Evolutionary conservation across 1,139 yeast species (phyloP).

Genomic region (Nematodospora anomalae): DNA sequence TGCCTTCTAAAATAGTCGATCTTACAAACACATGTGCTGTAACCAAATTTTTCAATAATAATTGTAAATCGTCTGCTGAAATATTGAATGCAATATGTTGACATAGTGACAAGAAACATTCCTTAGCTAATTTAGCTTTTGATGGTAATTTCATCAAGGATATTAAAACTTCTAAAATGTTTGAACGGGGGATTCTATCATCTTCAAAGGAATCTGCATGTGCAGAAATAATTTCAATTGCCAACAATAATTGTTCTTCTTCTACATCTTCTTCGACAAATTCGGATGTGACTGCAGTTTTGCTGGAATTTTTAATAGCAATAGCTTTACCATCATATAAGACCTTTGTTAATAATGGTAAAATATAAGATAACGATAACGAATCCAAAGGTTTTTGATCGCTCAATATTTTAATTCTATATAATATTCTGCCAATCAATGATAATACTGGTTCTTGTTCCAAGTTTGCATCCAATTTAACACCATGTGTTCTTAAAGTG

Average conservation of each 20-base stretch:
- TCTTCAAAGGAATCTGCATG: conserved; percentile 77
- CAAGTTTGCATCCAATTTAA: conserved; percentile 42
- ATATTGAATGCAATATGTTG: conserved; percentile 70
- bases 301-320: conserved; percentile 52
- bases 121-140: conserved; percentile 79
- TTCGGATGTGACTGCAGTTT: conserved; percentile 53
- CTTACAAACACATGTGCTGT: conserved; percentile 73
- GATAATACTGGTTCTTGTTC: conserved; percentile 54
- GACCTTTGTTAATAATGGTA: conserved; percentile 70
- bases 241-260: conserved; percentile 81
- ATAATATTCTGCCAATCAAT: conserved; percentile 64
- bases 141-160: conserved; percentile 71
- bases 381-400: conserved; percentile 74
- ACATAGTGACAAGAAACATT: conserved; percentile 72
- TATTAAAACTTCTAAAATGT: conserved; percentile 61
- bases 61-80: conserved; percentile 53
- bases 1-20: conserved; percentile 72
- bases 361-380: conserved; percentile 65
- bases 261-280: conserved; percentile 78
- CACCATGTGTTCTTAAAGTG: conserved; percentile 53
- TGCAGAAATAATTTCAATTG: conserved; percentile 71
- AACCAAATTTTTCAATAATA: conserved; percentile 59
- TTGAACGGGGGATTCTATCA: conserved; percentile 65
- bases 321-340: conserved; percentile 59
- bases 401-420: conserved; percentile 70